phyloP scores from a whole-genome alignment of 495 filamentous ascomycete species.

The Penicillium lagena region DNA sequence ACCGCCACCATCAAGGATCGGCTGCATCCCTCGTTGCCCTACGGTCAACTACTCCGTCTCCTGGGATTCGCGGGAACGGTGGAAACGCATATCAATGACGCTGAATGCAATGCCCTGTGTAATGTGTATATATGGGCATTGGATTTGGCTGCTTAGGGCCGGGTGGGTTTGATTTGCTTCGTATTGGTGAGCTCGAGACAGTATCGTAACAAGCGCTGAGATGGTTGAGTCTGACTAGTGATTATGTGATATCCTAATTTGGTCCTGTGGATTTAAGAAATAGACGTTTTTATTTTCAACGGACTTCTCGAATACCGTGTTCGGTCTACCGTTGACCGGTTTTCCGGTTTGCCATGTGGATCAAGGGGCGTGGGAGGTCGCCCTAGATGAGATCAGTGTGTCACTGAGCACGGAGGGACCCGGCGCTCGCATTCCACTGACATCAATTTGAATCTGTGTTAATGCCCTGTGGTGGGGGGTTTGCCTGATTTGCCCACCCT shows the following conservation, averaged over 20 bases:
- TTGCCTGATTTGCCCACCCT: too few relatives aligned
- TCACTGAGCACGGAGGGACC: background rate
- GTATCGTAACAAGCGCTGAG: background rate
- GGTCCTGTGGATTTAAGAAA: too few relatives aligned
- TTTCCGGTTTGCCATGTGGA: background rate
- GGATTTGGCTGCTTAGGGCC: background rate
- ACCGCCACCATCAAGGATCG: background rate
- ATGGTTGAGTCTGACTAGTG: too few relatives aligned
- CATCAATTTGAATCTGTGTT: background rate
- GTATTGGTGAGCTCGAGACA: background rate
- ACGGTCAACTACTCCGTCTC: background rate
- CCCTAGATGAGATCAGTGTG: background rate
- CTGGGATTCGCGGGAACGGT: background rate
- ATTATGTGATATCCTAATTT: too few relatives aligned
- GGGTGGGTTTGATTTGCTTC: background rate
- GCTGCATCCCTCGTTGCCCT: background rate
- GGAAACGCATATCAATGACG: background rate
- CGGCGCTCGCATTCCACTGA: slow-evolving; percentile 11
- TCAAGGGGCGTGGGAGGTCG: slow-evolving; percentile 1
- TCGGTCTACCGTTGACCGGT: background rate
- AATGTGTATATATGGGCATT: background rate
- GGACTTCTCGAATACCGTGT: too few relatives aligned
- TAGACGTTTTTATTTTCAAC: too few relatives aligned
- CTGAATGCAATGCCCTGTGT: background rate
- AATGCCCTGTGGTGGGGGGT: too few relatives aligned